Evolutionary conservation across 106 monocot species (phyloP).

Genomic region (Vanilla planifolia): DNA sequence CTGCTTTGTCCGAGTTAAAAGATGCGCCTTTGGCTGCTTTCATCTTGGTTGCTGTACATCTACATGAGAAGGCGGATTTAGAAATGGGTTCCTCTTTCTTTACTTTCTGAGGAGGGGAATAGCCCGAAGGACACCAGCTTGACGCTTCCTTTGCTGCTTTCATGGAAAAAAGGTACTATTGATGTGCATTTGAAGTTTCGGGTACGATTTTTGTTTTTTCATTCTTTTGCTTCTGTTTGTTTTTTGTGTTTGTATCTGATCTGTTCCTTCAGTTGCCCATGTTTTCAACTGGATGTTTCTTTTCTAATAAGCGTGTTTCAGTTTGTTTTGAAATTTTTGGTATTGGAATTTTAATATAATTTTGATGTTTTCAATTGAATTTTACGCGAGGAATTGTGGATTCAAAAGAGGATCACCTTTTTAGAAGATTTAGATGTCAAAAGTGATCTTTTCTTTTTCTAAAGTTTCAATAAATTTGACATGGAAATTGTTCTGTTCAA

Average conservation of each 20-base stretch:
- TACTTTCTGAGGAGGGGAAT: background rate
- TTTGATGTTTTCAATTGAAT: too few species aligned
- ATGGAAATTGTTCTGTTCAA: background rate
- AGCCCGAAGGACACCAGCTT: background rate
- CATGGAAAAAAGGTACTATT: too few species aligned
- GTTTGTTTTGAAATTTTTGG: background rate
- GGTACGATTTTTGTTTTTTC: background rate
- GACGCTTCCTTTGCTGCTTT: too few species aligned
- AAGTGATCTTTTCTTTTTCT: too few species aligned
- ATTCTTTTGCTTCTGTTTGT: background rate
- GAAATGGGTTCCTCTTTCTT: background rate
- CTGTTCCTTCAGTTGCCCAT: too few species aligned
- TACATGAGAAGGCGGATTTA: background rate
- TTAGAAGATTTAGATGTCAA: too few species aligned
- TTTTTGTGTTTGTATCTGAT: background rate
- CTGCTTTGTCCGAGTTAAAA: background rate
- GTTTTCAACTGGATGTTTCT: too few species aligned
- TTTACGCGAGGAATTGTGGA: too few species aligned
- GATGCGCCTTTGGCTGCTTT: background rate
- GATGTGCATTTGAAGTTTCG: too few species aligned
- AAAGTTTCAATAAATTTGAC: background rate
- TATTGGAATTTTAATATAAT: background rate
- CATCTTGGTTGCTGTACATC: slow-evolving; percentile 1
- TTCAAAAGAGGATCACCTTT: too few species aligned
- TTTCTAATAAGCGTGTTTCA: too few species aligned